These are phyloP conservation scores for Megacollybia marginata DNA, from an alignment of 768 basidiomycete species.

Conservation along the genomic window DNA sequence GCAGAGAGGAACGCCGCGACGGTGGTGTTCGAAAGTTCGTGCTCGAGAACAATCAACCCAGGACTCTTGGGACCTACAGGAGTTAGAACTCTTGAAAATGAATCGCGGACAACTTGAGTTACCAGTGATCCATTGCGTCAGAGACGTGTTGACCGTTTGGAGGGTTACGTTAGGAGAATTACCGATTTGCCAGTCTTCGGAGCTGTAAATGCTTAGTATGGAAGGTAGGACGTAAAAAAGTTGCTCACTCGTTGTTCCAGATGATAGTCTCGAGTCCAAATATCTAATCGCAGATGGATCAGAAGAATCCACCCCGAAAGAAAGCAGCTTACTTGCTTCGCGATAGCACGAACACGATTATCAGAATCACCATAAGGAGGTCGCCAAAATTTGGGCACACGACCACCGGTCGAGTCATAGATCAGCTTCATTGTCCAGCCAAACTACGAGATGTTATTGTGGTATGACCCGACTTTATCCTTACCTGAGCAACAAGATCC, in stretches of 20 bases:
- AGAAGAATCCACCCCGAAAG: background rate
- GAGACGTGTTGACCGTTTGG: constrained; percentile 34
- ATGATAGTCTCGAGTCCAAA: constrained; percentile 78
- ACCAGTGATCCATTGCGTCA: constrained; percentile 56
- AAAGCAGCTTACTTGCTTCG: constrained; percentile 47
- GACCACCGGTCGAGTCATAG: constrained; percentile 73
- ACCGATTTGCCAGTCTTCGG: constrained; percentile 68
- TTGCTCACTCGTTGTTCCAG: constrained; percentile 82
- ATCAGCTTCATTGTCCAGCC: constrained; percentile 80
- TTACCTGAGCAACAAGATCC: constrained; percentile 60
- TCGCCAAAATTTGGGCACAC: constrained; percentile 69
- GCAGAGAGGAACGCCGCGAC: constrained; percentile 61
- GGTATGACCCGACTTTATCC: background rate
- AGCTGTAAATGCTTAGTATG: constrained; percentile 30
- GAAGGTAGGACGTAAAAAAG: constrained; percentile 13
- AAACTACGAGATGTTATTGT: constrained; percentile 29
- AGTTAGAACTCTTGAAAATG: background rate
- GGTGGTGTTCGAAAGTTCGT: constrained; percentile 60
- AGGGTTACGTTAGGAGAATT: constrained; percentile 29
- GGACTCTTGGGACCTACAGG: constrained; percentile 56
- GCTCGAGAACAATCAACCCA: constrained; percentile 79
- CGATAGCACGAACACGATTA: constrained; percentile 77
- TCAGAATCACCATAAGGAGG: constrained; percentile 86
- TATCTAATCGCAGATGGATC: constrained; percentile 20
- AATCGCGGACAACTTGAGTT: background rate